Base-by-base conservation (phyloP, 371 early-diverging fungal genomes). In the Mortierella sp. region DNA sequence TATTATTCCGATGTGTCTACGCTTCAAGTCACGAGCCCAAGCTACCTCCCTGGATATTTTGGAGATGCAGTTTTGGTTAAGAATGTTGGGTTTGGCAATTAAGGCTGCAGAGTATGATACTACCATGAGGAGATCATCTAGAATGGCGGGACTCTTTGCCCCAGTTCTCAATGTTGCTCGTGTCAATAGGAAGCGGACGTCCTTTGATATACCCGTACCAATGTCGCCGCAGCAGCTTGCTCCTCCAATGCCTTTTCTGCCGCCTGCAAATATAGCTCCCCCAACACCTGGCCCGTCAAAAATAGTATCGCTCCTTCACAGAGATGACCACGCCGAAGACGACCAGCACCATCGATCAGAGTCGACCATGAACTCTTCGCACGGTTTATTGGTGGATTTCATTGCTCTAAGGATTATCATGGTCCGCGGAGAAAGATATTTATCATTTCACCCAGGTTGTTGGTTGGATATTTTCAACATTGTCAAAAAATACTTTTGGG, bases 371-470 rank as follows among this genome's bases (percentile, higher is more conserved):
- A 81, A 81, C 47, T 72, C 70, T 8, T 69, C 81, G 1, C 81
- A 72, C 4, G 76, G 70, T 9, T 66, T 84, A 10, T 12, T 84
- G 14, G 78, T 89, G 1, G 85, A 90, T 67, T 88, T 91, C 63
- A 84, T 87, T 2, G 89, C 90, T 0, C 76, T 91, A 62, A 86
- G 90, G 57, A 84, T 89, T n/a, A 88, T 91, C 47, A 66, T 91
- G 26, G 84, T 91, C 2, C 85, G 91, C 5, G 88, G 87, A 12
- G 81, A 81, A 49, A 75, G 69, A 12, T 81, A 75, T 26, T 35
- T 81, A 47, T 66, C 81, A 10, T 72, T 61, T 32, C 76, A 81
- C 22, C 64, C 72, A 5, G 81, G 81, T 1, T 81, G 76, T 45
- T 81, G 81, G 81, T 14, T 76, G 68, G 52, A 83, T 55, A 59